Evolutionary conservation across 169 alveolate species (phyloP), one percentile per base, ranked within the genome.

Genomic region (Cyclospora cayetanensis): DNA sequence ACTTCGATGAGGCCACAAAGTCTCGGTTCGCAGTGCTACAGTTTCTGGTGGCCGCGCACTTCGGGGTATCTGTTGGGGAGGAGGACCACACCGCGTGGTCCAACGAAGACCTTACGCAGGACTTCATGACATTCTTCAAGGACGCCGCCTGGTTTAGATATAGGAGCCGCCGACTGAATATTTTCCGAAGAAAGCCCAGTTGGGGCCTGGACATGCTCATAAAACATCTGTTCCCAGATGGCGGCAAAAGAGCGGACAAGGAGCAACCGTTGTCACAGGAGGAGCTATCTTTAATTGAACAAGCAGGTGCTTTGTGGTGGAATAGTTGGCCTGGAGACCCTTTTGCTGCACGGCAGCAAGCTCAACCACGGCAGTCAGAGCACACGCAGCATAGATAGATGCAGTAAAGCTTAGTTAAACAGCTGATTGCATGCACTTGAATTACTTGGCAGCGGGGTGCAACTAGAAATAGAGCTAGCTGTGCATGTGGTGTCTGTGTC

Each of bases 91-190:
- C 52, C 22, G 55, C n/a, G 27, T 34, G 35, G 20, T 46, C 89
- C 25, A 35, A 35, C 0, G 50, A 46, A n/a, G 89, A 46, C 4
- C 25, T 80, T 34, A 53, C 25, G 37, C 52, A 80, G 20, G 89
- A 80, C 35, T 80, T 80, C n/a, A 80, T 80, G 89, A 15, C 55
- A 37, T 53, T 80, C 39, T n/a, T 80, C 34, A 80, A 80, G 39
- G 89, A 80, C 31, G 42, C 89, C 46, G 89, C 89, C 20, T 80
- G 89, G 89, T 80, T 80, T 31, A 70, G 72, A 4, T 80, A 80
- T 39, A 70, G 72, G 34, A 7, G 76, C 22, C 89, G 55, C 20
- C 46, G 52, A 46, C 42, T 31, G 2, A 31, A 37, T 7, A 27
- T 50, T 34, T 41, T 52, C 50, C 74, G 74, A 80, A 46, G 76